Base-by-base conservation (phyloP, 768 basidiomycete genomes). In the Atractiella rhizophila region DNA sequence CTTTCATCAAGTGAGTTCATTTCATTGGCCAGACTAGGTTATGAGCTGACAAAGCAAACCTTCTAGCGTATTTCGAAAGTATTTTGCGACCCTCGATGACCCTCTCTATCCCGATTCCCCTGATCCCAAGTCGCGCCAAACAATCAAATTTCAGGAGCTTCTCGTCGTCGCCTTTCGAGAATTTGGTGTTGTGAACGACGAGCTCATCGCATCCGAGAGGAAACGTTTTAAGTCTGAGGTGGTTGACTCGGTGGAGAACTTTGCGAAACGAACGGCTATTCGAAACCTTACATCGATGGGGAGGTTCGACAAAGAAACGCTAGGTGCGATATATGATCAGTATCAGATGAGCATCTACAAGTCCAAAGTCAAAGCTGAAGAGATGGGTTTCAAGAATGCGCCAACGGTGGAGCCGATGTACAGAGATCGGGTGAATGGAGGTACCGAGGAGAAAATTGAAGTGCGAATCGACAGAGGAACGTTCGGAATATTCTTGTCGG, bases 161-260 rank as follows among this genome's bases (percentile, higher is more conserved):
- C 72, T 94, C 30, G 73, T 96, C 6, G 75, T 98, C 41, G 88
- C 91, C 3, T 98, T 98, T 70, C 71, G 91, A 42, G 91, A 98
- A 56, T 96, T 98, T 57, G 43, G 46, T 20, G 68, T 83, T 47
- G 91, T 98, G 57, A 83, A 83, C 0, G 88, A 94, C 51, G 91
- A 96, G 9, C 76, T 77, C 15, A 94, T 98, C 51, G 68, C 70
- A 13, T 65, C 69, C 11, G 91, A 98, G 59, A 73, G 91, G 19
- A 69, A 70, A 47, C 70, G 74, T 35, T 82, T 78, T 63, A 69
- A 88, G 35, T 69, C 72, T 26, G 85, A 94, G 54, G 77, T 98
- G 46, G 72, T 91, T 28, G 72, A 80, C 54, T 79, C 71, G 51
- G 83, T 98, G 47, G 91, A 98, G 62, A 70, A 69, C 3, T 98